Evolutionary conservation across 1,284 basidiomycete species (phyloP).

Genomic region (Agaricales sp.): DNA sequence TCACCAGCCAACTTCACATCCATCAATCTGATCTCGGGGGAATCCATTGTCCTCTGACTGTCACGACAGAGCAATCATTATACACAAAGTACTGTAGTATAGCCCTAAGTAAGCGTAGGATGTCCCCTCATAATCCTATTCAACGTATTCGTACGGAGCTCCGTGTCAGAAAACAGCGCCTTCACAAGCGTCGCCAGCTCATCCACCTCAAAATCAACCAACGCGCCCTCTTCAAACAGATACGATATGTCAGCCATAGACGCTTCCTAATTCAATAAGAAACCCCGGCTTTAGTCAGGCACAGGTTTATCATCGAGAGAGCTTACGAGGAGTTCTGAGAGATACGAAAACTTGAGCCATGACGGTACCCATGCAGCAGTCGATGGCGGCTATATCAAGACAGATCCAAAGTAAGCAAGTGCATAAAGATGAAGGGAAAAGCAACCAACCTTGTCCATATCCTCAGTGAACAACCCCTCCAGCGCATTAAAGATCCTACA

Average conservation of each 20-base stretch:
- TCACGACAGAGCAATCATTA: no score
- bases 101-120: constrained; percentile 21
- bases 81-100: not conserved
- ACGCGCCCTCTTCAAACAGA: constrained; percentile 82
- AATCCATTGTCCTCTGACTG: no score
- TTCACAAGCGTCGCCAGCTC: constrained; percentile 78
- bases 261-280: constrained; percentile 51
- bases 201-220: constrained; percentile 83
- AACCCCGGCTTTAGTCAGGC: no score
- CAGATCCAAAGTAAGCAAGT: constrained; percentile 1
- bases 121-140: constrained; percentile 58
- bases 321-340: constrained; percentile 81
- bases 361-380: constrained; percentile 72
- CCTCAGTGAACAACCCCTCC: constrained; percentile 73
- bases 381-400: constrained; percentile 43
- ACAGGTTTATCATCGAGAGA: not conserved
- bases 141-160: constrained; percentile 70
- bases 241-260: constrained; percentile 92
- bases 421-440: not conserved
- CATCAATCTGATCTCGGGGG: constrained; percentile 4
- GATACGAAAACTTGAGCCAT: constrained; percentile 94
- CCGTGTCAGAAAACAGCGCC: constrained; percentile 89
- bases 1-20: constrained; percentile 6
- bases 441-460: constrained; percentile 39
- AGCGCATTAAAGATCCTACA: constrained; percentile 72